Evolutionary conservation across 2,329 filamentous ascomycete genomes (phyloP).

Genomic region (Verruconis gallopava): DNA sequence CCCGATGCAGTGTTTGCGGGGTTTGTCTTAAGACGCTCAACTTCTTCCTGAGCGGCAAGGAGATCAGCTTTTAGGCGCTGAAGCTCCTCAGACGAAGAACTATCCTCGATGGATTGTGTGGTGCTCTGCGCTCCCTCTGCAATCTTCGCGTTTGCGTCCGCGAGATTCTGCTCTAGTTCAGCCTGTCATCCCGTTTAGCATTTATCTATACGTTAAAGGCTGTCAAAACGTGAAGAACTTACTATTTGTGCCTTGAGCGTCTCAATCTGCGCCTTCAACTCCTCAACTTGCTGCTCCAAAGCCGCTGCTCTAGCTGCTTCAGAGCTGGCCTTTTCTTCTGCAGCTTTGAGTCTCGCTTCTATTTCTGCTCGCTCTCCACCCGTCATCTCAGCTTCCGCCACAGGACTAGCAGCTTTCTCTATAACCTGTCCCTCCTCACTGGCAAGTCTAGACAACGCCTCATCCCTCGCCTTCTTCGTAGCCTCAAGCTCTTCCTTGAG

Average conservation of each 20-base stretch:
- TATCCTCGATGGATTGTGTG: background rate
- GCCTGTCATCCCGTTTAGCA: conserved; percentile 12
- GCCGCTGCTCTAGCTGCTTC: conserved; percentile 24
- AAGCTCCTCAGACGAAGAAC: conserved; percentile 17
- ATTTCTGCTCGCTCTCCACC: conserved; percentile 22
- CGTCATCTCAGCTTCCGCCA: conserved; percentile 13
- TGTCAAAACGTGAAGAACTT: too few species aligned
- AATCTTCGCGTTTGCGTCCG: conserved; percentile 20
- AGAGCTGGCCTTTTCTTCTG: conserved; percentile 27
- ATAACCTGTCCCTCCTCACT: conserved; percentile 36
- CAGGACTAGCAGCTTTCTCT: conserved; percentile 20
- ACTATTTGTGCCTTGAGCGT: conserved; percentile 50
- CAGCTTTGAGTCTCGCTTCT: conserved; percentile 25
- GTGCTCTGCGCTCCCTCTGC: conserved; percentile 14
- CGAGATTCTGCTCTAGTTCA: conserved; percentile 28
- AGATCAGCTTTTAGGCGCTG: conserved; percentile 30
- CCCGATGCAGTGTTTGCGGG: background rate
- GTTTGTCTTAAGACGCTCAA: conserved; percentile 30
- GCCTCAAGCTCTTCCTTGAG: conserved; percentile 47
- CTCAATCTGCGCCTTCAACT: conserved; percentile 47
- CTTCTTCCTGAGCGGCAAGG: conserved; percentile 30
- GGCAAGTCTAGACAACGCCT: conserved; percentile 37
- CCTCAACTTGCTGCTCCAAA: conserved; percentile 29
- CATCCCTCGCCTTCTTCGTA: conserved; percentile 51
- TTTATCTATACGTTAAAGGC: background rate